These are phyloP conservation scores for Eragrostis curvula DNA, from an alignment of 176 grass and related monocot genomes.

Conservation along the genomic window DNA sequence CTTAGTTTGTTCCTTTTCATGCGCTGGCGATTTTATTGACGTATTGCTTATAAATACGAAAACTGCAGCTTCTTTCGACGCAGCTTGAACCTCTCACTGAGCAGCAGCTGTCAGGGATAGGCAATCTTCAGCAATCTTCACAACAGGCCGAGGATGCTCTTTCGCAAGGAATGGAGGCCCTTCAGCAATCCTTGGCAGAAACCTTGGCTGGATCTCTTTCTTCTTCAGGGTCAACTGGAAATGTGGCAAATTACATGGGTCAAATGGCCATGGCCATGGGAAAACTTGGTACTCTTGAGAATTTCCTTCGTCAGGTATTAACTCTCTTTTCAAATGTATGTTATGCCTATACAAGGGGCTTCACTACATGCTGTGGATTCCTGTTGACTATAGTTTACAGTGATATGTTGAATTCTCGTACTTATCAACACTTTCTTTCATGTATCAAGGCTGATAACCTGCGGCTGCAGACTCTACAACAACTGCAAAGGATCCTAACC, in stretches of 20 bases:
- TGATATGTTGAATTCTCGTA: slow-evolving; percentile 9
- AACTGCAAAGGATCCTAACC: slow-evolving; percentile 90
- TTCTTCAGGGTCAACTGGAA: slow-evolving; percentile 85
- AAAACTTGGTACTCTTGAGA: slow-evolving; percentile 97
- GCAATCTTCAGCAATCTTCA: slow-evolving; percentile 89
- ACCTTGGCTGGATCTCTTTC: slow-evolving; percentile 88
- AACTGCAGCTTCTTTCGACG: slow-evolving; percentile 81
- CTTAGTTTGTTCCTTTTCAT: slow-evolving; percentile 7
- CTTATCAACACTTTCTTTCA: slow-evolving; percentile 32
- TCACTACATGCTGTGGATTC: slow-evolving; percentile 11
- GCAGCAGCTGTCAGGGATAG: slow-evolving; percentile 85
- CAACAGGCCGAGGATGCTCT: slow-evolving; percentile 96
- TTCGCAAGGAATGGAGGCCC: slow-evolving; percentile 99
- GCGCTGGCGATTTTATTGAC: slow-evolving; percentile 5
- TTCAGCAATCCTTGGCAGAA: slow-evolving; percentile 94
- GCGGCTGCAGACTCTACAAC: slow-evolving; percentile 90
- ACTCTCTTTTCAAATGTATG: slow-evolving; percentile 11
- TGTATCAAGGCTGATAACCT: slow-evolving; percentile 86
- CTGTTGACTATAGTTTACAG: slow-evolving; percentile 15
- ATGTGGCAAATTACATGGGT: slow-evolving; percentile 98
- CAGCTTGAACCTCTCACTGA: slow-evolving; percentile 93
- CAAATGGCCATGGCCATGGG: slow-evolving; percentile 99
- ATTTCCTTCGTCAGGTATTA: slow-evolving; percentile 90
- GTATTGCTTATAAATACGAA: slow-evolving; percentile 33
- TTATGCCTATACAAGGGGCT: slow-evolving; percentile 2